Evolutionary conservation across 2,329 filamentous ascomycete species (phyloP).

Genomic region (Aspergillus spinulosporus): DNA sequence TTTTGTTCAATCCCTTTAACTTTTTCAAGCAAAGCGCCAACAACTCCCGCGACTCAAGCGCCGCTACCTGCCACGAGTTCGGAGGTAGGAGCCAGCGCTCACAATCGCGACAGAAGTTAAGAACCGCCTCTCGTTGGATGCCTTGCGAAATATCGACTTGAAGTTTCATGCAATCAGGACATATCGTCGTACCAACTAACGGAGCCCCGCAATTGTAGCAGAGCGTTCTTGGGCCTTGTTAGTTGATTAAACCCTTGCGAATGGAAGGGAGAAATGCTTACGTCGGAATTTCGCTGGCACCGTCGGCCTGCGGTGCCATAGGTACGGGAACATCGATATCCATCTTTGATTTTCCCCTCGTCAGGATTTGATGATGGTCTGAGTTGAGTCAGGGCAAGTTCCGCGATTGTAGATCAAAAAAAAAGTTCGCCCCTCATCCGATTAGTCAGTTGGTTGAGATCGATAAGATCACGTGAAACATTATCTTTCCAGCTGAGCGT

Average conservation of each 20-base stretch:
- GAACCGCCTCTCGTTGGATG: conserved; percentile 15
- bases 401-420: conserved; percentile 5
- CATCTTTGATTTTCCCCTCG: conserved; percentile 4
- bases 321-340: conserved; percentile 16
- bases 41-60: conserved; percentile 17
- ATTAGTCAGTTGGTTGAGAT: conserved; percentile 6
- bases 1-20: conserved; percentile 15
- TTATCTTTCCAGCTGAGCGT: too few relatives aligned
- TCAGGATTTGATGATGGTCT: conserved; percentile 2
- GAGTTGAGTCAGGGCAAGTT: background rate
- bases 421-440: conserved; percentile 9
- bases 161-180: conserved; percentile 15
- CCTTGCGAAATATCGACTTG: conserved; percentile 17
- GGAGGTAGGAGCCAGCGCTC: conserved; percentile 18
- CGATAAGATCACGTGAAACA: conserved; percentile 1
- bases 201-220: conserved; percentile 19
- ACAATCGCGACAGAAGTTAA: conserved; percentile 17
- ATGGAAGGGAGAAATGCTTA: background rate
- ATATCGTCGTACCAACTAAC: conserved; percentile 15
- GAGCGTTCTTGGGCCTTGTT: conserved; percentile 27
- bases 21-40: conserved; percentile 16
- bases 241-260: background rate
- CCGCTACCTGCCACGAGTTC: conserved; percentile 11
- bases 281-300: conserved; percentile 6
- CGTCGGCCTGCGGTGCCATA: conserved; percentile 9